Evolutionary conservation across 371 early-diverging fungal genomes (phyloP), one percentile per base, ranked within the genome.

Genomic region (Coelomomyces lativittatus): DNA sequence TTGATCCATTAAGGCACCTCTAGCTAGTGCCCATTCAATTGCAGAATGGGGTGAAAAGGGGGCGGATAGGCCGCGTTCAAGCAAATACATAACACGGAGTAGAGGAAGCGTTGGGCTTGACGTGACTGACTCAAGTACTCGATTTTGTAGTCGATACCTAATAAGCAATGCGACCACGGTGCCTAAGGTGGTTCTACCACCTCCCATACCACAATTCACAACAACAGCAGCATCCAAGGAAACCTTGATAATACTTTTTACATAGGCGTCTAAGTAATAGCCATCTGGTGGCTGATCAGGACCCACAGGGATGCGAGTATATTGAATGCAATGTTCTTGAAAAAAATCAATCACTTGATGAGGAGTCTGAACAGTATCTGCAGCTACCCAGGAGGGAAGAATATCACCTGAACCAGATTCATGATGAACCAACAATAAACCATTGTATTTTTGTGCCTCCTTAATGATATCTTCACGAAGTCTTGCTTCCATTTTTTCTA

Each of bases 181-280:
- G 10, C 29, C 10, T n/a, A 21, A 61, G 75, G 56, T 70, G 73
- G 78, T 82, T 50, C 82, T 50, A 10, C 80, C 81, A 24, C 66
- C 75, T 1, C 82, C 82, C 61, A 80, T 76, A 24, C 82, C 82
- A 48, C 82, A 82, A 40, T 77, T 78, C 49, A 82, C 78, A n/a
- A 82, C 70, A 5, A 81, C 57, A 3, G 78, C 64, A 45, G 74
- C 80, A 0, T 60, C 58, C 4, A 62, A 61, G n/a, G 57, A 55
- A n/a, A 65, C 36, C 0, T 29, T 48, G 26, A 62, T 61, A 45
- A 82, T 67, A 17, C 66, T 65, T 27, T 59, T 50, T 1, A 82
- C 67, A 48, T 75, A 82, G 51, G 77, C 81, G 54, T 82, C 81
- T 36, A 80, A 57, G 51, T 79, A 80, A 25, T 67, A 60, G 48